Base-by-base conservation (phyloP, 345 rosid genomes). In the Iberis pinnata region DNA sequence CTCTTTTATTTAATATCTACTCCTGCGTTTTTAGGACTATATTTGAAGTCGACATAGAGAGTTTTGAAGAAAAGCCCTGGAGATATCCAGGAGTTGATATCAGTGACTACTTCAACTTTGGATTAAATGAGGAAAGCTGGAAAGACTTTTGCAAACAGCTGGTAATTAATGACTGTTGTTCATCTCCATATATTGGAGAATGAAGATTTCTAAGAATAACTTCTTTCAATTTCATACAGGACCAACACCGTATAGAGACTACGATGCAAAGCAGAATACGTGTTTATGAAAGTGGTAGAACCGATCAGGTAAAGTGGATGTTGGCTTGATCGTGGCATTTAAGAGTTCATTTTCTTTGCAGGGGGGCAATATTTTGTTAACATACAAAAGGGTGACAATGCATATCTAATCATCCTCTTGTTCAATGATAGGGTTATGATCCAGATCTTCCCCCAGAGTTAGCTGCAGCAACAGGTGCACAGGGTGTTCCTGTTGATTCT, bases 31-130 rank as follows among this genome's bases (percentile, higher is more conserved):
- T 59, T 82, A 93, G 99, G 95, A 83, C 90, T 53, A 83, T 93
- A 73, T 93, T 88, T 62, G 99, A 93, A 36, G 81, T 93, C 32
- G 95, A 88, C 72, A 83, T 86, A 66, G 95, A 93, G 61, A 65
- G 80, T 67, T 86, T 93, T 65, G 99, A 93, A 69, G 97, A 93
- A 67, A 93, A 93, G 74, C 97, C 99, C 10, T 93, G 99, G 99
- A 86, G 78, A 68, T 81, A 83, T 74, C 87, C 84, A 35, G 84
- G 79, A 32, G 68, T 74, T 61, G 99, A 93, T 57, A 27, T 76
- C 29, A 73, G 95, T 3, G 94, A 86, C 70, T 93, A 78, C 78
- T 93, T 86, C 76, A 93, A 93, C 78, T 93, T 88, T 70, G 89
- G 94, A 58, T 71, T 93, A 72, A 82, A 71, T 60, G 99, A 93